Base-by-base conservation (phyloP, 371 early-diverging fungal genomes). In the Parasitella parasitica region DNA sequence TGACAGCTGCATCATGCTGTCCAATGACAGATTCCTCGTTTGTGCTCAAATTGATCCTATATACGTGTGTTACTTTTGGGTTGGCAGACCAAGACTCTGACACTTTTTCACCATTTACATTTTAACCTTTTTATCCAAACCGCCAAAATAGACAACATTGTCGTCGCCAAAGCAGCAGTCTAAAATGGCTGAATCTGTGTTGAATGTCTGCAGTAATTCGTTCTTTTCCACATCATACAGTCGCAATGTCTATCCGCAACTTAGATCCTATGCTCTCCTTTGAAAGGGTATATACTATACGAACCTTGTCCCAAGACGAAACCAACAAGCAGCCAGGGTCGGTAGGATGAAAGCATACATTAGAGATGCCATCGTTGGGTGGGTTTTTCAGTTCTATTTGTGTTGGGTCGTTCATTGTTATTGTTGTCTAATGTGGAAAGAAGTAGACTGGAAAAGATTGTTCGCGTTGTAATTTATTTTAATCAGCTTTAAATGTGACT, bases 261-360 rank as follows among this genome's bases (percentile, higher is more conserved):
- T n/a, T n/a, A n/a, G n/a, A n/a, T n/a, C n/a, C n/a, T n/a, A n/a
- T n/a, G n/a, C n/a, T n/a, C n/a, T n/a, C n/a, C n/a, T 24, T 11
- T 24, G 6, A 0, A 30, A 8, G 1, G 32, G 11, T 32, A 32
- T 8, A 43, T 9, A 12, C 6, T 3, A 2, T 28, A 5, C 37
- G 66, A 83, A 91, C 93, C 78, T 81, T 86, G 73, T 97, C 97
- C 97, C 97, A 97, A 7, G 93, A 92, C 16, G 94, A 84, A 7
- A 82, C 93, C 35, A 93, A 80, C 20, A 97, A 76, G 16, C 85
- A 64, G 20, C 70, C 68, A 13, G 88, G 78, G 54, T 88, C 86
- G 9, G 70, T 70, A 12, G 89, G 89, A 63, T 80, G 76, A 70
- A 96, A 97, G 3, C 61, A 67, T 7, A 96, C 70, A 8, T 80